Conservation (phyloP, 768 basidiomycete species). For the Scleroderma bovista region DNA sequence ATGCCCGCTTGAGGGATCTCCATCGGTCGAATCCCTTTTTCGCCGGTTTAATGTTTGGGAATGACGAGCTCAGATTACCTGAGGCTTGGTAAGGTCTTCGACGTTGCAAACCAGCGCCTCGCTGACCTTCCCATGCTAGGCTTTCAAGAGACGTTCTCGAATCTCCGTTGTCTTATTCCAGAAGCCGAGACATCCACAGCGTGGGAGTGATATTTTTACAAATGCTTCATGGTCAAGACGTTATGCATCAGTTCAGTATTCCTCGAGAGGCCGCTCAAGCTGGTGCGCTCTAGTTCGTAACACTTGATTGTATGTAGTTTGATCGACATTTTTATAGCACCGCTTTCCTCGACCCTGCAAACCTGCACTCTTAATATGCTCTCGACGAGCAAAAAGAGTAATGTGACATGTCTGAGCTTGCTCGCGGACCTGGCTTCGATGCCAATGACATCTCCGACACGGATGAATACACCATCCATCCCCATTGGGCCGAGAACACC, state of each 20-base stretch:
- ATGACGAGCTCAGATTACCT: conserved; percentile 20
- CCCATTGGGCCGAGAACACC: conserved; percentile 40
- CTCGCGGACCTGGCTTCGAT: conserved; percentile 52
- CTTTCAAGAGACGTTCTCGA: conserved; percentile 73
- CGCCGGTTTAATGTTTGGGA: conserved; percentile 7
- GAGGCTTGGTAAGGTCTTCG: conserved; percentile 22
- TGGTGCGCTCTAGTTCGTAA: conserved; percentile 30
- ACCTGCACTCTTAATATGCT: conserved; percentile 57
- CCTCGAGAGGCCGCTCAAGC: conserved; percentile 52
- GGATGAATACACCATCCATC: conserved; percentile 14
- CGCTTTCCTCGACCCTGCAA: conserved; percentile 47
- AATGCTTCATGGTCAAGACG: conserved; percentile 79
- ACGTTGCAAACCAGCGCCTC: not conserved
- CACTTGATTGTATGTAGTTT: not conserved
- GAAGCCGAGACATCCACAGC: conserved; percentile 75
- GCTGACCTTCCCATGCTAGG: conserved; percentile 37
- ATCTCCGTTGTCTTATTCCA: conserved; percentile 72
- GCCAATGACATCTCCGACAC: conserved; percentile 22
- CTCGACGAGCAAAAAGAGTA: conserved; percentile 48
- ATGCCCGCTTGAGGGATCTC: conserved; percentile 68
- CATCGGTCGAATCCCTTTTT: conserved; percentile 82
- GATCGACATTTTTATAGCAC: conserved; percentile 31
- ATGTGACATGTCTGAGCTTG: conserved; percentile 50
- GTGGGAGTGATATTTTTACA: conserved; percentile 76
- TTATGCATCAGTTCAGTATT: conserved; percentile 48